phyloP scores from a whole-genome alignment of 2,329 filamentous ascomycete genomes.

The Neonectria coccinea region DNA sequence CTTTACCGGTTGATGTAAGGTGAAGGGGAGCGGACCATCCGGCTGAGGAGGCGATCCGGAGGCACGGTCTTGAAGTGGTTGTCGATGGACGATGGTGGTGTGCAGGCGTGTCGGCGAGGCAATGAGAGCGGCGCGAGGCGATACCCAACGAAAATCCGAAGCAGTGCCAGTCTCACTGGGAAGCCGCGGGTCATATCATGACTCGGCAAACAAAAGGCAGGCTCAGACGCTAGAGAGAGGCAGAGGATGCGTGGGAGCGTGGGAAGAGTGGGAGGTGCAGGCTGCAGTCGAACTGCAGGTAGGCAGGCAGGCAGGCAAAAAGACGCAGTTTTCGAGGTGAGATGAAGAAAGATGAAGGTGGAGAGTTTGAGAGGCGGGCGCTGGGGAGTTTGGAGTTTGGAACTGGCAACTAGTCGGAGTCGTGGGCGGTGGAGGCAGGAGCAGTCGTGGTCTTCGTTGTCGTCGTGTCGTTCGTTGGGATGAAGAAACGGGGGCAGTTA shows the following conservation, averaged over 20 bases:
- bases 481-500: slow-evolving; percentile 42
- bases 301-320: slow-evolving; percentile 23
- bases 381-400: slow-evolving; percentile 6
- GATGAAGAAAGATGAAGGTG: slow-evolving; percentile 17
- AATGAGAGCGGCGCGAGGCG: slow-evolving; percentile 36
- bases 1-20: slow-evolving; percentile 29
- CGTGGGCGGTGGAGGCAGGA: slow-evolving; percentile 7
- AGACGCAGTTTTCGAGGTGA: slow-evolving; percentile 20
- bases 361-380: slow-evolving; percentile 21
- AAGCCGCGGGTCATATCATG: slow-evolving; percentile 46
- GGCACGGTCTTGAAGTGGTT: slow-evolving; percentile 15
- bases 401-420: slow-evolving; percentile 11
- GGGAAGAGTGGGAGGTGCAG: slow-evolving; percentile 27
- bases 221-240: slow-evolving; percentile 36
- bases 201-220: slow-evolving; percentile 38
- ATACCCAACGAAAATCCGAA: slow-evolving; percentile 43
- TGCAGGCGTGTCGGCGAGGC: slow-evolving; percentile 31
- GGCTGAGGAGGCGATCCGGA: slow-evolving; percentile 21
- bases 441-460: slow-evolving; percentile 24
- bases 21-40: slow-evolving; percentile 27
- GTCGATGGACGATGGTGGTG: slow-evolving; percentile 27
- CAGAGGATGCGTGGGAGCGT: slow-evolving; percentile 23
- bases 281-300: slow-evolving; percentile 32
- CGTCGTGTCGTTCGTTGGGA: slow-evolving; percentile 36
- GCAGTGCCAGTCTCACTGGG: slow-evolving; percentile 45